A percentile compares a stretch with the other conserved stretches of the same genome.
phyloP scores from a whole-genome alignment of 306 rosid species.

The Boehmeria nivea region DNA sequence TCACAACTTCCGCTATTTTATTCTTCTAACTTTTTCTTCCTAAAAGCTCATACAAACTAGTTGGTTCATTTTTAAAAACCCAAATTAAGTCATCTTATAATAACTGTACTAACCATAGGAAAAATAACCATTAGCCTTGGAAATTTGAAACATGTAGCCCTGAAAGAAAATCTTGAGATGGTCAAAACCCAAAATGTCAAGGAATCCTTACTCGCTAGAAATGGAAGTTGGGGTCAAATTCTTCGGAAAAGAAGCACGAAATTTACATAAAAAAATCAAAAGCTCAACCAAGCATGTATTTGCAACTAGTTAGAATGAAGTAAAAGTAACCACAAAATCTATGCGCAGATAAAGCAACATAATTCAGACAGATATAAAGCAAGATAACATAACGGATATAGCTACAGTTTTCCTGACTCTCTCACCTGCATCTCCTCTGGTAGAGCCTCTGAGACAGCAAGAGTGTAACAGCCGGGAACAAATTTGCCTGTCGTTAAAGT shows the following conservation, averaged over 20 bases:
- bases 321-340: neutral
- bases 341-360: neutral
- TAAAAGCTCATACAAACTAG: neutral
- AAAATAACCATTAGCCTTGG: neutral
- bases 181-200: neutral
- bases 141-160: neutral
- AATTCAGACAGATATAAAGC: neutral
- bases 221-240: too few species aligned
- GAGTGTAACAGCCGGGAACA: slow-evolving; percentile 89
- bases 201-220: too few species aligned
- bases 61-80: neutral
- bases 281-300: neutral
- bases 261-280: neutral
- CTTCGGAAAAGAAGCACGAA: neutral
- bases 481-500: slow-evolving; percentile 49
- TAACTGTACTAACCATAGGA: neutral
- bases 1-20: too few species aligned
- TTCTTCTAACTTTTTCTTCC: too few species aligned
- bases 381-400: neutral
- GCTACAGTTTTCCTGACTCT: neutral
- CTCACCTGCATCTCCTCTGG: slow-evolving; percentile 88
- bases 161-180: neutral
- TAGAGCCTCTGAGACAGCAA: slow-evolving; percentile 94
- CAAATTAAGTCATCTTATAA: neutral
- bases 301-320: neutral